Evolutionary conservation across 331 rosid species (phyloP), one percentile per base, ranked within the genome.

Genomic region (Malus hybrid): DNA sequence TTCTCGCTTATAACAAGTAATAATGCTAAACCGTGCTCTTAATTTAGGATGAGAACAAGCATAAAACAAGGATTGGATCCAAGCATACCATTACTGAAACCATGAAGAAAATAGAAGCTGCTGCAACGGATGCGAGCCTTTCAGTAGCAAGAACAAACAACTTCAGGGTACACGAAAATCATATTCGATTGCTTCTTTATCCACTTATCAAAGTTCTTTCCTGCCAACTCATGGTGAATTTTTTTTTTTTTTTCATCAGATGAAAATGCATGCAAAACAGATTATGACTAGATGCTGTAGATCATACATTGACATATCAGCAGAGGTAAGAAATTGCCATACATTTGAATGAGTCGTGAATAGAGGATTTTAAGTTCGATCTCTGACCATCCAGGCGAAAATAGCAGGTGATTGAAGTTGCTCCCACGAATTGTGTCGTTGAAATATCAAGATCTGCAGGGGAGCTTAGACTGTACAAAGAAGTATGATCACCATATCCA

Each of bases 391-490:
- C 34, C 24, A 34, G 42, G 55, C 71, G 69, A 34, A 83, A 79
- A 52, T 83, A 39, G 57, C 88, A 92, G 97, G 96, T 90, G 78
- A 90, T 81, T 61, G 93, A 90, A 80, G 93, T 92, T 76, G 85
- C 97, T 76, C 97, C 97, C 6, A 79, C 84, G 27, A 79, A 87
- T 75, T 92, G 96, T 85, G 96, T 92, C 16, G 73, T 92, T 71
- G 86, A 90, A 70, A 76, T 92, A 87, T 85, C 96, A 64, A 88
- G 83, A 83, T 92, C 96, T 74, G 72, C 77, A 10, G 97, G 96
- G 72, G 92, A 88, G 76, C 76, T 88, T 65, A 80, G 81, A 79
- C 72, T 57, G 10, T 92, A 88, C 74, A 73, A 72, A 10, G 70
- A 88, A 82, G 97, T 90, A 87, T 69, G 76, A 48, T 69, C 79